Evolutionary conservation across 805 yeast genomes (phyloP).

Genomic region (Henningerozyma blattae): DNA sequence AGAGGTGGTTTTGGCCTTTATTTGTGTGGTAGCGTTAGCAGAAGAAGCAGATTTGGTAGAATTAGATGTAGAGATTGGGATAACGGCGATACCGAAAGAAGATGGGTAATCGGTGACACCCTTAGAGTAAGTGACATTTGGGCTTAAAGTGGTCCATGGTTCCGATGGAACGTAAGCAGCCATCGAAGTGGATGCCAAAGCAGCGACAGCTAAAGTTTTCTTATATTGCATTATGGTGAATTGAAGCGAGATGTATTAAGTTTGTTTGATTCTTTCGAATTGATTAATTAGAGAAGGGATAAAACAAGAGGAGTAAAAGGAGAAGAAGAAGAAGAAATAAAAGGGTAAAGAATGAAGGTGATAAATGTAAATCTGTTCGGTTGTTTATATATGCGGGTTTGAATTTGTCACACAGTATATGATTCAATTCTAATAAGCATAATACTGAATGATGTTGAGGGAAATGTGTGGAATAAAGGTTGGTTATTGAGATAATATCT

Average conservation of each 20-base stretch:
- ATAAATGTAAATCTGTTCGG: too few species aligned
- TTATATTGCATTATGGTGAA: slow-evolving; percentile 19
- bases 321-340: slow-evolving; percentile 1
- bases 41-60: slow-evolving; percentile 14
- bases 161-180: slow-evolving; percentile 21
- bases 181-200: slow-evolving; percentile 18
- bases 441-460: too few species aligned
- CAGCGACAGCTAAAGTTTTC: slow-evolving; percentile 20
- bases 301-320: not conserved
- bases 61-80: slow-evolving; percentile 24
- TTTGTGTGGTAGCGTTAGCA: slow-evolving; percentile 12
- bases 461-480: too few species aligned
- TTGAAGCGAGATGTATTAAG: too few species aligned
- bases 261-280: too few species aligned
- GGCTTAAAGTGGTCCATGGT: slow-evolving; percentile 34
- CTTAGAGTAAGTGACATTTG: slow-evolving; percentile 27
- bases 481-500: too few species aligned
- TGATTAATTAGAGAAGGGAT: too few species aligned
- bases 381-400: too few species aligned
- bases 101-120: slow-evolving; percentile 28
- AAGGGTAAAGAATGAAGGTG: too few species aligned
- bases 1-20: slow-evolving; percentile 21
- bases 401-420: too few species aligned
- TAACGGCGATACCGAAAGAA: slow-evolving; percentile 33
- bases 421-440: too few species aligned